phyloP scores from a whole-genome alignment of 2,329 filamentous ascomycete species.

The Ascochyta fabae region DNA sequence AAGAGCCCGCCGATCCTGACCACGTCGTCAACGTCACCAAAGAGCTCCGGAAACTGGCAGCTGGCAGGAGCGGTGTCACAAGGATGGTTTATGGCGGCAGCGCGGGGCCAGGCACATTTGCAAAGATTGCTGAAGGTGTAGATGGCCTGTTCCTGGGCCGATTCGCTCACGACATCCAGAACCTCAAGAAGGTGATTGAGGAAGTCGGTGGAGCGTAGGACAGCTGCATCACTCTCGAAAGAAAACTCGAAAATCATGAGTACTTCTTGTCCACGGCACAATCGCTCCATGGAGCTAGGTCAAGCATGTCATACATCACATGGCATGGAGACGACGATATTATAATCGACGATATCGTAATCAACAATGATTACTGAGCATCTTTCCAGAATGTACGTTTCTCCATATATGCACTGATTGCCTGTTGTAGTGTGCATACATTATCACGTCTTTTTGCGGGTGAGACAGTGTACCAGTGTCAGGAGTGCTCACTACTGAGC shows the following conservation, averaged over 20 bases:
- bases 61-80: conserved; percentile 61
- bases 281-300: background rate
- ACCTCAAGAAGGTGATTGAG: conserved; percentile 72
- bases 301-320: conserved; percentile 1
- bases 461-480: background rate
- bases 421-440: background rate
- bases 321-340: background rate
- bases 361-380: conserved; percentile 12
- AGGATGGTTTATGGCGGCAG: conserved; percentile 84
- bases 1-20: conserved; percentile 71
- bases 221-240: background rate
- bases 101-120: conserved; percentile 79
- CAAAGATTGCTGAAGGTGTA: conserved; percentile 69
- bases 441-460: background rate
- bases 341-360: conserved; percentile 3
- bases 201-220: conserved; percentile 65
- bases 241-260: background rate
- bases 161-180: conserved; percentile 78
- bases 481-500: background rate
- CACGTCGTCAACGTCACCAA: conserved; percentile 75
- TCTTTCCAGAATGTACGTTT: background rate
- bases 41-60: conserved; percentile 65
- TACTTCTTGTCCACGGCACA: background rate
- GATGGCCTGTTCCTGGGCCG: conserved; percentile 83
- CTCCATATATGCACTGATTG: conserved; percentile 1